Evolutionary conservation across 1,284 basidiomycete genomes (phyloP), one percentile per base, ranked within the genome.

Genomic region (Fomitiporia mediterranea): DNA sequence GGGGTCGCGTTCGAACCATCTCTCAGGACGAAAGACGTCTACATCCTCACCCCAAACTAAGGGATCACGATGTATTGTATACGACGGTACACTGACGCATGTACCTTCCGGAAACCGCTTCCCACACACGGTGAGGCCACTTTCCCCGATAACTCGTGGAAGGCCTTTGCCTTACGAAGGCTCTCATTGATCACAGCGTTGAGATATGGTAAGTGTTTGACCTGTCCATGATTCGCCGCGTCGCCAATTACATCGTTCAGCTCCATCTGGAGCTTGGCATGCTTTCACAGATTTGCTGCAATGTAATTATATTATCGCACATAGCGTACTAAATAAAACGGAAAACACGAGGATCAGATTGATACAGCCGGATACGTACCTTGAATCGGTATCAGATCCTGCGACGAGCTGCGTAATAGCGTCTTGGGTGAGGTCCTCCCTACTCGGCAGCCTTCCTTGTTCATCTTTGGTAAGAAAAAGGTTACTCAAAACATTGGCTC

Each of bases 271-370:
- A 96, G 80, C 65, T 85, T 88, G 55, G 71, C 72, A 65, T 93
- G 87, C 8, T 78, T 80, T 5, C 70, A 67, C 1, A 81, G 89
- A 70, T 89, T 81, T 30, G 72, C 71, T 8, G 88, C 84, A 59
- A 95, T 80, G 70, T 91, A 82, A 74, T 90, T 90, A 94, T 13
- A 91, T 79, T 64, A 95, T 91, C 7, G 90, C 91, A 62, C 89
- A 91, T 2, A 87, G 88, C 19, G 90, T 91, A 71, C 87, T 86
- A 21, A 9, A 25, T 6, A 27, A 43, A 6, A 1, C 42, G 6
- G 21, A 19, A 53, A 40, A 40, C 19, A 8, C 23, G 28, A n/a
- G 11, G n/a, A n/a, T 13, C n/a, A n/a, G n/a, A n/a, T n/a, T n/a
- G n/a, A n/a, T n/a, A n/a, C n/a, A n/a, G n/a, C n/a, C n/a, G n/a